phyloP scores from a whole-genome alignment of 306 rosid species.

The Betula pendula region DNA sequence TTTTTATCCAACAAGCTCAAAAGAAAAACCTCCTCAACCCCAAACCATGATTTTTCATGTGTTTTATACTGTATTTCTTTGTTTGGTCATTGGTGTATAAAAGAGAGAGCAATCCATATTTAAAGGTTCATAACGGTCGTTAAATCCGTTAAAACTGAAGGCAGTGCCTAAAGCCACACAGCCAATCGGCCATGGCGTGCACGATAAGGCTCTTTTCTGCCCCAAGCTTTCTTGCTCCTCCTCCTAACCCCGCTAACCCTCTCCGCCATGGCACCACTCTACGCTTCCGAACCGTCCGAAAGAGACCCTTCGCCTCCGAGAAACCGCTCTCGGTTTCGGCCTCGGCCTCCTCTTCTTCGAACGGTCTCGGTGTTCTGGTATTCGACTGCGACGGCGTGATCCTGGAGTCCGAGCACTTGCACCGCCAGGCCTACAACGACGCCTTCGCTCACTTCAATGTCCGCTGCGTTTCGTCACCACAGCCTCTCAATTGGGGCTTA shows the following conservation, averaged over 20 bases:
- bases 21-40: no score
- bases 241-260: slow-evolving; percentile 24
- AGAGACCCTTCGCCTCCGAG: slow-evolving; percentile 11
- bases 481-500: slow-evolving; percentile 67
- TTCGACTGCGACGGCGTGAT: slow-evolving; percentile 96
- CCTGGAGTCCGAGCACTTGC: slow-evolving; percentile 91
- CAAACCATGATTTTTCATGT: no score
- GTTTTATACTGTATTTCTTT: no score
- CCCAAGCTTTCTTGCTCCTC: slow-evolving; percentile 22
- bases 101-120: neutral
- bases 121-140: slow-evolving; percentile 39
- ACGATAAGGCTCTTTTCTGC: slow-evolving; percentile 29
- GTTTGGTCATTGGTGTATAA: no score
- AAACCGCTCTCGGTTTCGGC: slow-evolving; percentile 45
- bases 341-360: slow-evolving; percentile 42
- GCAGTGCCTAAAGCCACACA: slow-evolving; percentile 49
- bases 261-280: slow-evolving; percentile 31
- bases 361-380: slow-evolving; percentile 61
- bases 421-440: slow-evolving; percentile 89
- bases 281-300: slow-evolving; percentile 10
- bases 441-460: slow-evolving; percentile 75
- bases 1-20: no score
- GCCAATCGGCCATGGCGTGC: slow-evolving; percentile 50
- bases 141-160: slow-evolving; percentile 27
- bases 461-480: slow-evolving; percentile 50